A percentile compares a stretch with the other conserved stretches of the same genome.
These are phyloP conservation scores for Penicillium sp. DNA, from an alignment of 2,329 filamentous ascomycete species.

Conservation along the genomic window DNA sequence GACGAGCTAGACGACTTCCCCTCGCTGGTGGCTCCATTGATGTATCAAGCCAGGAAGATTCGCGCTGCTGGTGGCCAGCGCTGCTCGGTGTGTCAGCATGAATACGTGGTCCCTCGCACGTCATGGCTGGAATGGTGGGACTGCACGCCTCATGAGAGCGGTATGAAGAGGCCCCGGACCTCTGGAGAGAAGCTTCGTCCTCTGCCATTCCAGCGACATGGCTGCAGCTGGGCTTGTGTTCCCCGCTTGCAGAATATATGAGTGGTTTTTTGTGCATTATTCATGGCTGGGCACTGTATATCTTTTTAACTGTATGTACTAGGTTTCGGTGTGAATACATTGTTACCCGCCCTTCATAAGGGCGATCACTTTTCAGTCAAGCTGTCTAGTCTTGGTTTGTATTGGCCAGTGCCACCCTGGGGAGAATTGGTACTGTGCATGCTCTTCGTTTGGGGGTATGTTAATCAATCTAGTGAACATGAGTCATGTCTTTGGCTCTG, in stretches of 20 bases:
- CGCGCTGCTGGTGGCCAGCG: slow-evolving; percentile 37
- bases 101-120: slow-evolving; percentile 42
- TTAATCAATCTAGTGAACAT: neutral
- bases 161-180: slow-evolving; percentile 32
- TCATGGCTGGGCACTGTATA: slow-evolving; percentile 9
- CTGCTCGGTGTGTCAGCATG: slow-evolving; percentile 43
- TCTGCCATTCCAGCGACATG: slow-evolving; percentile 41
- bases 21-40: slow-evolving; percentile 32
- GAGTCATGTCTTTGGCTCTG: neutral
- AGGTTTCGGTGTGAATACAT: slow-evolving; percentile 5
- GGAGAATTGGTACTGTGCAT: neutral
- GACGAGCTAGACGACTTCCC: slow-evolving; percentile 37
- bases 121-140: slow-evolving; percentile 50
- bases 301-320: slow-evolving; percentile 12
- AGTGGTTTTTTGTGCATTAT: neutral
- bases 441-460: neutral
- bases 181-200: slow-evolving; percentile 35
- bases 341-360: neutral
- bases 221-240: slow-evolving; percentile 43
- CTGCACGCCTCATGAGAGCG: slow-evolving; percentile 40
- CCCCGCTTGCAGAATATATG: slow-evolving; percentile 16
- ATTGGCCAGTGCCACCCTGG: too few species aligned
- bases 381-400: too few species aligned
- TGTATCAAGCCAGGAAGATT: slow-evolving; percentile 36
- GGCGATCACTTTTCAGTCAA: too few species aligned